Evolutionary conservation across 768 basidiomycete species (phyloP).

Genomic region (Podaxis sp.): DNA sequence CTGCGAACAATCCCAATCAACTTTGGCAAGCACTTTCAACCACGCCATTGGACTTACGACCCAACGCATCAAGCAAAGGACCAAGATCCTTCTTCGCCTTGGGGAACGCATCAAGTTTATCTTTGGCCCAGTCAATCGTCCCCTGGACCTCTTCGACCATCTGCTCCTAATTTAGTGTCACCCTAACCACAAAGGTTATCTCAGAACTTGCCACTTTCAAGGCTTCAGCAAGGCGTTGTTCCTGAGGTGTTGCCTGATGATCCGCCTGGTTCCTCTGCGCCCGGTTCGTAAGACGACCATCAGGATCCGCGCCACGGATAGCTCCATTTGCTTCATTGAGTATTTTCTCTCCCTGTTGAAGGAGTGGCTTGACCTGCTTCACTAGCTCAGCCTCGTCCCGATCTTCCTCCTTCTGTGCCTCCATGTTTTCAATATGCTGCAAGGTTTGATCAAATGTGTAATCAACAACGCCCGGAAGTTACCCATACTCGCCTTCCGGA

Average conservation of each 20-base stretch:
- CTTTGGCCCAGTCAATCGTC: constrained; percentile 33
- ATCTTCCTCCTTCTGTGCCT: constrained; percentile 29
- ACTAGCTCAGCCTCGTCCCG: constrained; percentile 30
- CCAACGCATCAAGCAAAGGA: constrained; percentile 31
- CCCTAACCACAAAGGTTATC: background rate
- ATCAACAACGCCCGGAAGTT: background rate
- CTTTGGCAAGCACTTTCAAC: background rate
- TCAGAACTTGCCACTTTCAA: constrained; percentile 27
- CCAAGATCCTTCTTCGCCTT: constrained; percentile 35
- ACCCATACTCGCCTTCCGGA: constrained; percentile 26
- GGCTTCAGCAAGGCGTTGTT: constrained; percentile 33
- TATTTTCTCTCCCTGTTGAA: constrained; percentile 33
- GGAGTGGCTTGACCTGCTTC: constrained; percentile 29
- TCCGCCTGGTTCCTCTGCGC: constrained; percentile 30
- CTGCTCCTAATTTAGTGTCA: constrained; percentile 12
- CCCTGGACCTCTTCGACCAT: constrained; percentile 32
- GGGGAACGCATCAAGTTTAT: constrained; percentile 32
- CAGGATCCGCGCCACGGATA: constrained; percentile 32
- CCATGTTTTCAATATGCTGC: constrained; percentile 31
- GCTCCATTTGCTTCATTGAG: constrained; percentile 33
- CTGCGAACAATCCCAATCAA: constrained; percentile 12
- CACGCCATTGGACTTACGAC: constrained; percentile 21
- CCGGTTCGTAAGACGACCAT: constrained; percentile 27
- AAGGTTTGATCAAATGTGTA: background rate
- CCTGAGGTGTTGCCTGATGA: constrained; percentile 32